These are phyloP conservation scores for Marchantia paleacea DNA, from an alignment of 225 moss, liverwort and hornwort genomes.

Conservation along the genomic window DNA sequence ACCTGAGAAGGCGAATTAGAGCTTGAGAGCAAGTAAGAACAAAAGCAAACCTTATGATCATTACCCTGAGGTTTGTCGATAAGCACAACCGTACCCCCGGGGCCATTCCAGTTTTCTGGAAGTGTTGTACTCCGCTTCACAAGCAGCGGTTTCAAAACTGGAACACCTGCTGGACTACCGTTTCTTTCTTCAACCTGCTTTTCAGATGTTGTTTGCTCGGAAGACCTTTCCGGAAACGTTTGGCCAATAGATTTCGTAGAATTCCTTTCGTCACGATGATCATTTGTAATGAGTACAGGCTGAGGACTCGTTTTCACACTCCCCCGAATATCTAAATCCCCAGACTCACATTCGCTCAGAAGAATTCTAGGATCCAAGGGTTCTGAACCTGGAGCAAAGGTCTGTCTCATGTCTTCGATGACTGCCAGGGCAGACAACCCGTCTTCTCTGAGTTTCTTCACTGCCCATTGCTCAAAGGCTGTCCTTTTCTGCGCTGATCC, in stretches of 20 bases:
- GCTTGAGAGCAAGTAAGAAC: background rate
- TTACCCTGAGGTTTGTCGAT: slow-evolving; percentile 76
- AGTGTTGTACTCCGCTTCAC: slow-evolving; percentile 50
- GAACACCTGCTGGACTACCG: background rate
- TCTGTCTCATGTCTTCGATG: slow-evolving; percentile 59
- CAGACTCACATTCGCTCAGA: background rate
- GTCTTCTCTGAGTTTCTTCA: slow-evolving; percentile 42
- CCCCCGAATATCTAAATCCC: background rate
- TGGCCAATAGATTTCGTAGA: background rate
- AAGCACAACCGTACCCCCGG: slow-evolving; percentile 75
- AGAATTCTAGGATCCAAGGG: background rate
- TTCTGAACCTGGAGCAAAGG: slow-evolving; percentile 38
- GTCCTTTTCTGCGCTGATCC: slow-evolving; percentile 15
- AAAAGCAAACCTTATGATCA: background rate
- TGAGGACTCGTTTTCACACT: background rate
- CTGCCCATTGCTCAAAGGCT: slow-evolving; percentile 67
- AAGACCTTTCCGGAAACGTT: background rate
- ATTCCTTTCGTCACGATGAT: background rate
- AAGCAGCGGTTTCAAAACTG: slow-evolving; percentile 28
- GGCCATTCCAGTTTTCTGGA: slow-evolving; percentile 73
- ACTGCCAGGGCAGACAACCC: slow-evolving; percentile 43
- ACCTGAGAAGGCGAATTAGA: background rate
- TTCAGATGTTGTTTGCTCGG: background rate
- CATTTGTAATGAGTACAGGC: background rate
- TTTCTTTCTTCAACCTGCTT: slow-evolving; percentile 1